A percentile compares a stretch with the other conserved stretches of the same genome.
Conservation (phyloP, 2,329 filamentous ascomycete genomes). For the Beauveria rudraprayagi region DNA sequence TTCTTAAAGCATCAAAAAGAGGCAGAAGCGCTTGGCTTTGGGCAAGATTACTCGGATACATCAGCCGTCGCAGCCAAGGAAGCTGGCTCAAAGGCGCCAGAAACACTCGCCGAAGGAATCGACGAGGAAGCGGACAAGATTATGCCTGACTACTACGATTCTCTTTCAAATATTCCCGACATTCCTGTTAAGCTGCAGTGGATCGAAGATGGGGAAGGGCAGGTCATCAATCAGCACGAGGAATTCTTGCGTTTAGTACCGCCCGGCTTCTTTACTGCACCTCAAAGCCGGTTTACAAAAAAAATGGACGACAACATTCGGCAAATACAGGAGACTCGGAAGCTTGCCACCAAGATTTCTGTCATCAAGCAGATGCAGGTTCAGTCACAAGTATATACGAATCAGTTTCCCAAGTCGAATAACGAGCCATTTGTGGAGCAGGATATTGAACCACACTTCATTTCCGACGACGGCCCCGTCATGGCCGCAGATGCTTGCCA, state of each 20-base stretch:
- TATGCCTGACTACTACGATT: constrained; percentile 91
- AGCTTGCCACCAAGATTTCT: constrained; percentile 90
- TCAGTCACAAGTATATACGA: constrained; percentile 94
- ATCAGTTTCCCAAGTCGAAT: constrained; percentile 96
- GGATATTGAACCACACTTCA: constrained; percentile 82
- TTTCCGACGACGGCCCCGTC: constrained; percentile 79
- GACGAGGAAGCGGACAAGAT: constrained; percentile 78
- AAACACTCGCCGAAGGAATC: constrained; percentile 91
- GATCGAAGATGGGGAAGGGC: constrained; percentile 82
- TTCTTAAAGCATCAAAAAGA: constrained; percentile 75
- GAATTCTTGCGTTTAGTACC: constrained; percentile 75
- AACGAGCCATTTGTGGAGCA: constrained; percentile 79
- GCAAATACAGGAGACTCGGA: constrained; percentile 94
- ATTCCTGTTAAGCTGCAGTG: constrained; percentile 71
- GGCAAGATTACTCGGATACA: constrained; percentile 32
- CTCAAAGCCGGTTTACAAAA: constrained; percentile 63
- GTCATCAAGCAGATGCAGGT: constrained; percentile 99
- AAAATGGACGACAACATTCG: constrained; percentile 86
- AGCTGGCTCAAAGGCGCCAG: constrained; percentile 42
- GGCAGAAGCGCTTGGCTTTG: constrained; percentile 43
- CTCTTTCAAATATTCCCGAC: constrained; percentile 77
- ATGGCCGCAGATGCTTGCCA: constrained; percentile 79
- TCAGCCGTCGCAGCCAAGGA: constrained; percentile 36
- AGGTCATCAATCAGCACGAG: constrained; percentile 80
- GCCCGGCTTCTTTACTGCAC: constrained; percentile 65